Evolutionary conservation across 2,329 filamentous ascomycete genomes (phyloP).

Genomic region (Rhexocercosporidium sp.): DNA sequence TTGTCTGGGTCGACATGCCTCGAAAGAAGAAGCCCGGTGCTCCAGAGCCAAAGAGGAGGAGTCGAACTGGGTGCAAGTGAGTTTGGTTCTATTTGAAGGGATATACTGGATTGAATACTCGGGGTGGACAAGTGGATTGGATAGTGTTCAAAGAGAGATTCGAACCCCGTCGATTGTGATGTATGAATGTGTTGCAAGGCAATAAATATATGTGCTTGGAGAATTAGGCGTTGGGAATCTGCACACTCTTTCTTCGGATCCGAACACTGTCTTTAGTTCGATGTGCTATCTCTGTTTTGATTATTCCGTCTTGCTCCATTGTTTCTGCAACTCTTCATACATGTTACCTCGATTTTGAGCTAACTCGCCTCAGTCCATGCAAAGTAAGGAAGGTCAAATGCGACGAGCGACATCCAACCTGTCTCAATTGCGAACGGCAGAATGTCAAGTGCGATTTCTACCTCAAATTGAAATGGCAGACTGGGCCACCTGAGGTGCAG

Average conservation of each 20-base stretch:
- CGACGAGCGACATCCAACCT: slow-evolving; percentile 76
- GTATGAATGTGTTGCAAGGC: neutral
- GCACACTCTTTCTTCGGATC: neutral
- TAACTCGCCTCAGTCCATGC: slow-evolving; percentile 64
- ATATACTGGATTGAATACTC: neutral
- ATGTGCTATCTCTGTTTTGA: neutral
- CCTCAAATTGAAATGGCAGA: slow-evolving; percentile 79
- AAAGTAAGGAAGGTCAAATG: slow-evolving; percentile 83
- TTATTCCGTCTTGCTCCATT: neutral
- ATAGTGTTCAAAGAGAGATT: neutral
- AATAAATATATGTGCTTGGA: neutral
- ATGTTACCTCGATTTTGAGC: neutral
- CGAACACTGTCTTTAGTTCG: neutral
- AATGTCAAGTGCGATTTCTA: slow-evolving; percentile 81
- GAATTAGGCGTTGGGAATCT: neutral
- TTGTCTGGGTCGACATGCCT: slow-evolving; percentile 55
- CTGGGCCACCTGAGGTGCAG: slow-evolving; percentile 31
- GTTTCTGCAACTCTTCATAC: neutral
- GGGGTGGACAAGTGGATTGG: neutral
- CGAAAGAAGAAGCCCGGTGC: slow-evolving; percentile 68
- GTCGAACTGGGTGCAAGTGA: slow-evolving; percentile 72
- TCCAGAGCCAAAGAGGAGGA: slow-evolving; percentile 68
- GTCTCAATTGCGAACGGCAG: slow-evolving; percentile 73
- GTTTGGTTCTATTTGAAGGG: slow-evolving; percentile 26
- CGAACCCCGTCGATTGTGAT: neutral